Evolutionary conservation across 2,329 filamentous ascomycete species (phyloP).

Genomic region (Aspergillus aculeatus): DNA sequence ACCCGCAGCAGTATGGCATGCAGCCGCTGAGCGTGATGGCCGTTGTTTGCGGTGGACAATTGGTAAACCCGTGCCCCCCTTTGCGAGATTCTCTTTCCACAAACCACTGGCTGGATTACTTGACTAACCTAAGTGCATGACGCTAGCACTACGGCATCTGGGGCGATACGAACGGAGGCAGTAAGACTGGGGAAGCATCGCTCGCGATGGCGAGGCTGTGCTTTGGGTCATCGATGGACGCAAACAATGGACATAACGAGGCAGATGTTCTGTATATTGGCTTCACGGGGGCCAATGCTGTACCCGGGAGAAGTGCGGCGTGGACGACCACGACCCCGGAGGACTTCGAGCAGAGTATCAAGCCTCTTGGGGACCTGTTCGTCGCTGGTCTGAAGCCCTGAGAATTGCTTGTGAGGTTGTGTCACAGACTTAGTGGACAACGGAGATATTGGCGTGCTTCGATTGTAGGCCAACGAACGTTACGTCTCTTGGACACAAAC

Average conservation of each 20-base stretch:
- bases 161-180: constrained; percentile 61
- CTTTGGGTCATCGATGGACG: constrained; percentile 53
- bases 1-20: constrained; percentile 46
- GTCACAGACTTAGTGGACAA: no score
- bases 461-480: no score
- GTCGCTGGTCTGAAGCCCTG: constrained; percentile 31
- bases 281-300: constrained; percentile 57
- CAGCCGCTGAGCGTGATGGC: constrained; percentile 56
- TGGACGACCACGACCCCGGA: constrained; percentile 49
- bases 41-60: constrained; percentile 52
- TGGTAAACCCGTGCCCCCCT: constrained; percentile 33
- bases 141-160: constrained; percentile 57
- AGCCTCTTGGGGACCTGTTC: constrained; percentile 52
- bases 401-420: background rate
- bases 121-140: background rate
- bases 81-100: background rate
- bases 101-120: no score
- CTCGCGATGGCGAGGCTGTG: constrained; percentile 59
- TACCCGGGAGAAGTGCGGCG: constrained; percentile 55
- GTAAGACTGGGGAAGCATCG: constrained; percentile 57
- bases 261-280: constrained; percentile 64
- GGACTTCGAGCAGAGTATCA: constrained; percentile 50
- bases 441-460: no score
- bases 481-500: no score
- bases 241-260: constrained; percentile 53